Evolutionary conservation across 2,329 filamentous ascomycete genomes (phyloP).

Genomic region (Cucurbitaria berberidis): DNA sequence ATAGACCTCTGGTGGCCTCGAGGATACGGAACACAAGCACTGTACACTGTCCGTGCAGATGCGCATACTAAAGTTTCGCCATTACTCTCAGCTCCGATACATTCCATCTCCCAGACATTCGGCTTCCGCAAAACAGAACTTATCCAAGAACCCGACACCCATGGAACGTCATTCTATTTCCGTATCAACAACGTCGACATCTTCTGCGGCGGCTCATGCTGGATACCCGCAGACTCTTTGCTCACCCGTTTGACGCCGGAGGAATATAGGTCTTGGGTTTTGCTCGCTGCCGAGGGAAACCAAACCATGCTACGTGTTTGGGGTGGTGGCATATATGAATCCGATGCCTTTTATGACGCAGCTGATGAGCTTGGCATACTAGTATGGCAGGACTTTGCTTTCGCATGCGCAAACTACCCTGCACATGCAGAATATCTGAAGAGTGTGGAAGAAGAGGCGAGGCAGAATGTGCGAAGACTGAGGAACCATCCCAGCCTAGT

Average conservation of each 20-base stretch:
- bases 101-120: conserved; percentile 2
- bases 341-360: conserved; percentile 72
- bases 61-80: neutral
- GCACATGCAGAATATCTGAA: conserved; percentile 66
- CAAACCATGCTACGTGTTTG: conserved; percentile 83
- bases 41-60: conserved; percentile 64
- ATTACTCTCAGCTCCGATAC: neutral
- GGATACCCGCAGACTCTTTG: conserved; percentile 84
- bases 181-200: conserved; percentile 75
- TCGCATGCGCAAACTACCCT: conserved; percentile 69
- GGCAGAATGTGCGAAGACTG: conserved; percentile 69
- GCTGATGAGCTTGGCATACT: conserved; percentile 79
- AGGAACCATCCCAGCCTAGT: conserved; percentile 87
- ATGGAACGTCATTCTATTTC: conserved; percentile 80
- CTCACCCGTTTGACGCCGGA: conserved; percentile 70
- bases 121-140: conserved; percentile 68
- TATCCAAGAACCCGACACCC: conserved; percentile 55
- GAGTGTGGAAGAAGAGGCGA: conserved; percentile 58
- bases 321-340: conserved; percentile 81
- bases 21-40: conserved; percentile 74
- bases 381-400: conserved; percentile 88
- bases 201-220: conserved; percentile 82
- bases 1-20: conserved; percentile 78
- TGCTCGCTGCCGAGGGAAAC: conserved; percentile 74
- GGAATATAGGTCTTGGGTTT: conserved; percentile 76